These are phyloP conservation scores for Ganoderma leucocontextum DNA, from an alignment of 1,284 basidiomycete genomes.

Conservation along the genomic window DNA sequence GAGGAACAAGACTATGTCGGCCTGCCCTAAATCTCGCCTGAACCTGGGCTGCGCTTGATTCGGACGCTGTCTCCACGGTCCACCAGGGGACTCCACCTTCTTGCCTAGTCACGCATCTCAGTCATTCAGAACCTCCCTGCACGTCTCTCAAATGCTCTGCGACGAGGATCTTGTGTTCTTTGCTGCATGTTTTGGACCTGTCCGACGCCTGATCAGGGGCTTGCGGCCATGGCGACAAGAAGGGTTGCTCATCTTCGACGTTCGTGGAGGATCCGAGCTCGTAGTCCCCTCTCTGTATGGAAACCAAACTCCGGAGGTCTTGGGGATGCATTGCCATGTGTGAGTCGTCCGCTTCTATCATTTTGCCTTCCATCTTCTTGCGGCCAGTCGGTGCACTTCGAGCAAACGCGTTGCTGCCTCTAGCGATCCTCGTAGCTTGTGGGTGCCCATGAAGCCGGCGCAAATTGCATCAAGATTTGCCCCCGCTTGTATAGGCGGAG, in stretches of 20 bases:
- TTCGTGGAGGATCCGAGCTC: neutral
- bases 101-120: neutral
- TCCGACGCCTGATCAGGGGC: neutral
- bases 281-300: neutral
- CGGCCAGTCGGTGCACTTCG: neutral
- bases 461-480: no score
- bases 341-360: neutral
- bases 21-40: neutral
- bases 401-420: neutral
- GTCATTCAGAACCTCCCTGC: neutral
- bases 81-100: no score
- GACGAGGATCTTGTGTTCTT: neutral
- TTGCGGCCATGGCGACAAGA: neutral
- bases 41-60: neutral
- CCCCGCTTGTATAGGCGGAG: no score
- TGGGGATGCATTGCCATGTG: neutral
- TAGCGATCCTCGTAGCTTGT: neutral
- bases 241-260: neutral
- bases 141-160: neutral
- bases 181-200: neutral
- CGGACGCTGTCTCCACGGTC: neutral
- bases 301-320: neutral
- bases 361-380: neutral
- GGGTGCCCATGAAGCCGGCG: neutral
- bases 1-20: neutral